These are phyloP conservation scores for Spinellus fusiger DNA, from an alignment of 192 early-diverging fungal genomes.

Conservation along the genomic window DNA sequence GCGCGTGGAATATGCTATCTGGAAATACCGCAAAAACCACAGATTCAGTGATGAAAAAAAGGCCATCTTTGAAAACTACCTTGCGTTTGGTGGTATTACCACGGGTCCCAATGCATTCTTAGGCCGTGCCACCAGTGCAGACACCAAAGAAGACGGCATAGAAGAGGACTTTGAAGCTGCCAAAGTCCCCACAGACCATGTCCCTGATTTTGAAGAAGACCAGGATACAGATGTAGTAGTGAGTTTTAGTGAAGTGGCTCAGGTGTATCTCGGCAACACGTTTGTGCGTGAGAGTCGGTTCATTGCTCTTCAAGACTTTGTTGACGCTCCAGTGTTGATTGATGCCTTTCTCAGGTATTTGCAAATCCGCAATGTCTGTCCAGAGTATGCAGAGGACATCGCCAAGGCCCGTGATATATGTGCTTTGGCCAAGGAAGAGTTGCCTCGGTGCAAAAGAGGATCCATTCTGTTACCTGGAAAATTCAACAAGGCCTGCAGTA, in stretches of 20 bases:
- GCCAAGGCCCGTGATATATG: slow-evolving; percentile 33
- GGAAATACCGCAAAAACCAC: slow-evolving; percentile 48
- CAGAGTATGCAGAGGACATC: slow-evolving; percentile 49
- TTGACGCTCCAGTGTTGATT: slow-evolving; percentile 34
- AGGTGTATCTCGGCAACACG: slow-evolving; percentile 45
- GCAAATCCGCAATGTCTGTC: slow-evolving; percentile 38
- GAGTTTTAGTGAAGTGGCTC: slow-evolving; percentile 33
- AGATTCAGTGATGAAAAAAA: slow-evolving; percentile 37
- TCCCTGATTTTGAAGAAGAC: slow-evolving; percentile 34
- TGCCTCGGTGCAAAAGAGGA: slow-evolving; percentile 43
- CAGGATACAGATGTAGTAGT: slow-evolving; percentile 35
- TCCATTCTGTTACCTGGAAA: slow-evolving; percentile 33
- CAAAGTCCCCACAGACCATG: slow-evolving; percentile 26
- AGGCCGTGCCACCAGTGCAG: slow-evolving; percentile 31
- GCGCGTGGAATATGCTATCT: slow-evolving; percentile 46
- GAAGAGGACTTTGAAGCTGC: slow-evolving; percentile 41
- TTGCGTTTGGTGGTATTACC: slow-evolving; percentile 47
- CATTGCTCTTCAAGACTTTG: slow-evolving; percentile 42
- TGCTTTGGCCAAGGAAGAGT: slow-evolving; percentile 35
- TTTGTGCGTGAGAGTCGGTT: slow-evolving; percentile 41
- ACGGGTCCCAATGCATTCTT: slow-evolving; percentile 45
- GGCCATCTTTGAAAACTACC: slow-evolving; percentile 42
- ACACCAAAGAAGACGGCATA: slow-evolving; percentile 28
- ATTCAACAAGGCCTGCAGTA: slow-evolving; percentile 49
- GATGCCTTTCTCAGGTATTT: slow-evolving; percentile 46